Evolutionary conservation across 495 filamentous ascomycete genomes (phyloP), one percentile per base, ranked within the genome.

Genomic region (Lophiostoma macrostomum): DNA sequence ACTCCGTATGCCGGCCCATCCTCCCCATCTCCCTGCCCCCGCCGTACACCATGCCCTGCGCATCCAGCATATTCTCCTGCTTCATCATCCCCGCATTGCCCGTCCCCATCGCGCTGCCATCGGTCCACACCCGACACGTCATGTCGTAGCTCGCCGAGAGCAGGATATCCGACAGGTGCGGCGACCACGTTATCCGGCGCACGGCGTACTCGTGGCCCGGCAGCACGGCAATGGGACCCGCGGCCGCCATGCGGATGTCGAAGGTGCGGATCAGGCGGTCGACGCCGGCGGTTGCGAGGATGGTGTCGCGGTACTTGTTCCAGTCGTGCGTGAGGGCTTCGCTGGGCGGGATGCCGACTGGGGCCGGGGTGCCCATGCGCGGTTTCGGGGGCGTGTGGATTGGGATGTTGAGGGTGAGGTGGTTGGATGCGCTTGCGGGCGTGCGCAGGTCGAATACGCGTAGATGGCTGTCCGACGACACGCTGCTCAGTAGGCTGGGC

Each of bases 251-350:
- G 18, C 94, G 77, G 46, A 96, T 81, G 64, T 98, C 93, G 65
- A 96, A 96, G 5, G 85, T 89, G 42, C 93, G 81, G 51, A 98
- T 85, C 1, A 82, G 70, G 14, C 82, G 79, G 65, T 98, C 94
- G n/a, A 97, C 93, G 40, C 93, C 93, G 0, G 79, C 93, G 0
- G 87, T 85, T 0, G 94, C 94, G 34, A 98, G 67, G 16, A 95
- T 74, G 0, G 80, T 83, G 25, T 87, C 80, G 1, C 86, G 82
- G 67, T 98, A 98, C 67, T 98, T 98, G 69, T 98, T 98, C 94
- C 94, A 97, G 70, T 98, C 93, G 67, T 96, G 93, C 2, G 91
- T 96, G 13, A 98, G 79, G 24, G 85, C 79, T 73, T 98, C 93
- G 14, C 78, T 74, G 0, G 85, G 85, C n/a, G 78, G 69, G 43